Conservation (phyloP, 768 basidiomycete genomes). For the Russula emetica region DNA sequence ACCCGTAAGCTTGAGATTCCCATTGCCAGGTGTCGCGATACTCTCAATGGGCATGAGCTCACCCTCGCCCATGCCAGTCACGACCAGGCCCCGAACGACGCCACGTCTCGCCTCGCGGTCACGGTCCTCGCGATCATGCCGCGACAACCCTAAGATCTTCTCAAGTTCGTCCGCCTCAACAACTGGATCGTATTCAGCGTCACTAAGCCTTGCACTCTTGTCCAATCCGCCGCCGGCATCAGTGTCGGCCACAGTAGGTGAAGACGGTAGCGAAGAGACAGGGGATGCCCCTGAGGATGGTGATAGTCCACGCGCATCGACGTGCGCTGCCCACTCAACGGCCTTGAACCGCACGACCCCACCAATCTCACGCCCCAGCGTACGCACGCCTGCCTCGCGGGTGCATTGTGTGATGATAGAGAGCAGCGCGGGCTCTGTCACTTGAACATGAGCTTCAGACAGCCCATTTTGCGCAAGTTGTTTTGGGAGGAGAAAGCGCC, state of each 20-base stretch:
- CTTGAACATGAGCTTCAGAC: conserved; percentile 42
- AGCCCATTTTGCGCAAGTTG: conserved; percentile 79
- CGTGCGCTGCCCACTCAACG: conserved; percentile 79
- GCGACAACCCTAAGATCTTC: no score
- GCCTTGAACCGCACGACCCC: conserved; percentile 86
- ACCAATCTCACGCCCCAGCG: conserved; percentile 81
- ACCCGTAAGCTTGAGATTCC: no score
- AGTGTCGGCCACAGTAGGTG: neutral
- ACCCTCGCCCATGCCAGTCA: no score
- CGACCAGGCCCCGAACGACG: no score
- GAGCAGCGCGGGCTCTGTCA: conserved; percentile 65
- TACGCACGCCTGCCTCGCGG: conserved; percentile 89
- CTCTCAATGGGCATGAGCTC: no score
- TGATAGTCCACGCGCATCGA: conserved; percentile 39
- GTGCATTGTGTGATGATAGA: conserved; percentile 78
- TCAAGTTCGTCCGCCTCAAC: no score
- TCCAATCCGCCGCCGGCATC: neutral
- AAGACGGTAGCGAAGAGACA: conserved; percentile 2
- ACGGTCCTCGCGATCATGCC: no score
- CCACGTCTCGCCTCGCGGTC: no score
- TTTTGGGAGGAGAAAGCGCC: conserved; percentile 83
- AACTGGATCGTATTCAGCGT: no score
- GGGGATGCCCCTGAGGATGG: conserved; percentile 20
- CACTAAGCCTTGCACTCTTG: no score
- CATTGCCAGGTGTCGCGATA: no score